Conservation (phyloP, 108 stramenopile species). For the Skeletonema marinoi region DNA sequence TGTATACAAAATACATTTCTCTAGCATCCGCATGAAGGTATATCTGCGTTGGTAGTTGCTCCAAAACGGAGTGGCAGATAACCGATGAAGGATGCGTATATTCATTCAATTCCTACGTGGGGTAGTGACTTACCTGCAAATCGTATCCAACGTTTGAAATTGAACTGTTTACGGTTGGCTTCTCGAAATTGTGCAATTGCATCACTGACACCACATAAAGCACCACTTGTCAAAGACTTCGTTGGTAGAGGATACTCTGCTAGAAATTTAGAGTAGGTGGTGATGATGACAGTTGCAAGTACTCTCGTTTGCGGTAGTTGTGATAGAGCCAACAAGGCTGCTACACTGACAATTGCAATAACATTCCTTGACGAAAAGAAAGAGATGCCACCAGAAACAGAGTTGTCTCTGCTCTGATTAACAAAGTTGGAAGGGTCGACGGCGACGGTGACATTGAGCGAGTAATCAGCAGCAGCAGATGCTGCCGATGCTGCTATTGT, state of each 20-base stretch:
- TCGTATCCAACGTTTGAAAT: slow-evolving; percentile 9
- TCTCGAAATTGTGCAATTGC: slow-evolving; percentile 50
- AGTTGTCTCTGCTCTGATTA: not conserved
- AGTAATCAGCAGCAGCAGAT: not conserved
- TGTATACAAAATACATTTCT: slow-evolving; percentile 19
- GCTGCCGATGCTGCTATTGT: not conserved
- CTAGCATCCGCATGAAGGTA: slow-evolving; percentile 32
- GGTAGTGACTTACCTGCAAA: slow-evolving; percentile 13
- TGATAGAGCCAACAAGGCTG: not conserved
- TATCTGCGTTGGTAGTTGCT: slow-evolving; percentile 12
- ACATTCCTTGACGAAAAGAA: not conserved
- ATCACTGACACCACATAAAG: slow-evolving; percentile 42
- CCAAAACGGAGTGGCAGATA: slow-evolving; percentile 12
- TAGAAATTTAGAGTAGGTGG: slow-evolving; percentile 18
- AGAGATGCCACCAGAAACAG: not conserved
- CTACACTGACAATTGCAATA: not conserved
- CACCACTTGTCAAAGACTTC: slow-evolving; percentile 40
- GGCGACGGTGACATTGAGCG: not conserved
- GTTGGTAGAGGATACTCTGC: slow-evolving; percentile 46
- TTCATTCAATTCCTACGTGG: not conserved
- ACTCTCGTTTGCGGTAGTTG: not conserved
- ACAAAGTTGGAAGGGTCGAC: not conserved
- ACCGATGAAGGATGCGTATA: slow-evolving; percentile 26
- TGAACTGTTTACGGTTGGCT: slow-evolving; percentile 5
- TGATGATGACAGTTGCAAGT: not conserved